phyloP scores from a whole-genome alignment of 2,329 filamentous ascomycete genomes.

The Apiospora phragmitis region DNA sequence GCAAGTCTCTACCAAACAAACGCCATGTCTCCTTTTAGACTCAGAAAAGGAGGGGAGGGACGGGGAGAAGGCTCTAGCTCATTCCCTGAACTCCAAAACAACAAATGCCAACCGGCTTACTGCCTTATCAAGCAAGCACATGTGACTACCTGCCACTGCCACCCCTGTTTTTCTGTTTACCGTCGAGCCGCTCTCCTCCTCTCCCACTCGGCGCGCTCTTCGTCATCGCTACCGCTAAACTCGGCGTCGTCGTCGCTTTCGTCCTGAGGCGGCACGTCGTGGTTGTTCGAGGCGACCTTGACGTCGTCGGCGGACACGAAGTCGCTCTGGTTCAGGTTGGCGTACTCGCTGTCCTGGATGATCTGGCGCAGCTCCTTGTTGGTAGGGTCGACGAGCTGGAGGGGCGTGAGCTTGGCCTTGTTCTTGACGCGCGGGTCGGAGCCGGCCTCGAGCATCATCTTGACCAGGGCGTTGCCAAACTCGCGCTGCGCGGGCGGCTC shows the following conservation, averaged over 20 bases:
- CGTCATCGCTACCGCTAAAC: constrained; percentile 65
- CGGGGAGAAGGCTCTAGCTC: background rate
- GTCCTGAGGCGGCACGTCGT: constrained; percentile 25
- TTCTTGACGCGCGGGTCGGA: constrained; percentile 60
- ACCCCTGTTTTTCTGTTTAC: background rate
- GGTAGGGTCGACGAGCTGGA: constrained; percentile 72
- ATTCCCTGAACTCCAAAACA: constrained; percentile 5
- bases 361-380: constrained; percentile 63
- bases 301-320: constrained; percentile 45
- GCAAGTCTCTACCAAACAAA: background rate
- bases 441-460: constrained; percentile 83
- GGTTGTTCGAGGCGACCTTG: constrained; percentile 17
- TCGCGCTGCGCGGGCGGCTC: constrained; percentile 63
- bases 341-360: constrained; percentile 72
- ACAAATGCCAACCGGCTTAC: background rate
- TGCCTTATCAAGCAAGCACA: background rate
- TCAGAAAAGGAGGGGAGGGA: background rate
- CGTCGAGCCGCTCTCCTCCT: constrained; percentile 37
- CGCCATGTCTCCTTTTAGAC: background rate
- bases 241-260: constrained; percentile 57
- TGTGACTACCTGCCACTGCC: too few species aligned
- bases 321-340: constrained; percentile 57
- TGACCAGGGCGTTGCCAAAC: constrained; percentile 66
- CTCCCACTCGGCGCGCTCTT: constrained; percentile 64
- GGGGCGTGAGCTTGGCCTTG: constrained; percentile 70